Base-by-base conservation (phyloP, 2,329 filamentous ascomycete genomes). In the Monilinia polystroma region DNA sequence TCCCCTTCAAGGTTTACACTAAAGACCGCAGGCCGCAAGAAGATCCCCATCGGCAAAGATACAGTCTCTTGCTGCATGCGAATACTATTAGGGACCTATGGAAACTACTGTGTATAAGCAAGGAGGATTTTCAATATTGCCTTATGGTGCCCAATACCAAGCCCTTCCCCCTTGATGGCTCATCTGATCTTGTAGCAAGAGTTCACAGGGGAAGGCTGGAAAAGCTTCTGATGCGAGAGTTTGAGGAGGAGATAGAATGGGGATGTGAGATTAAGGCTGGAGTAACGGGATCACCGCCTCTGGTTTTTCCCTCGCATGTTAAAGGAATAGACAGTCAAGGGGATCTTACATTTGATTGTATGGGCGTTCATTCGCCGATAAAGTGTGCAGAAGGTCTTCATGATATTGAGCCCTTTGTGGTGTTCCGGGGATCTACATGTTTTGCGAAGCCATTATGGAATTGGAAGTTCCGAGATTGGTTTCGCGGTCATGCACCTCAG, bases 291-390 rank as follows among this genome's bases (percentile, higher is more conserved):
- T 51, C 29, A 10, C 45, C 57, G 16, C 57, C 29, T 51, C 32
- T 60, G n/a, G 14, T 60, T 12, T 60, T 60, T 0, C 57, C 57
- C 57, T 10, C 57, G 20, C 29, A 60, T 38, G 45, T 60, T 8
- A 45, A 60, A 18, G 4, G n/a, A 12, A 23, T 35, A n/a, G 29
- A 51, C 41, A 43, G 41, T 16, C 41, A 43, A 49, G 57, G 57
- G 12, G n/a, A 60, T 38, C n/a, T 60, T 38, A 60, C 29, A 32
- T 49, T 60, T 7, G 57, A 60, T 47, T 49, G 57, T 6, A 60
- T 51, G 57, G 57, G 57, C n/a, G 26, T 35, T 49, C 29, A 49
- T 60, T 60, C 57, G n/a, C 57, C 57, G 26, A 4, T 60, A 32
- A 32, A 18, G 18, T 60, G 45, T 20, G 12, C 57, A 49, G 29